Percentiles rank a stretch among this genome's conserved stretches.
These are phyloP conservation scores for Microdochium trichocladiopsis DNA, from an alignment of 2,329 filamentous ascomycete species.

Conservation along the genomic window DNA sequence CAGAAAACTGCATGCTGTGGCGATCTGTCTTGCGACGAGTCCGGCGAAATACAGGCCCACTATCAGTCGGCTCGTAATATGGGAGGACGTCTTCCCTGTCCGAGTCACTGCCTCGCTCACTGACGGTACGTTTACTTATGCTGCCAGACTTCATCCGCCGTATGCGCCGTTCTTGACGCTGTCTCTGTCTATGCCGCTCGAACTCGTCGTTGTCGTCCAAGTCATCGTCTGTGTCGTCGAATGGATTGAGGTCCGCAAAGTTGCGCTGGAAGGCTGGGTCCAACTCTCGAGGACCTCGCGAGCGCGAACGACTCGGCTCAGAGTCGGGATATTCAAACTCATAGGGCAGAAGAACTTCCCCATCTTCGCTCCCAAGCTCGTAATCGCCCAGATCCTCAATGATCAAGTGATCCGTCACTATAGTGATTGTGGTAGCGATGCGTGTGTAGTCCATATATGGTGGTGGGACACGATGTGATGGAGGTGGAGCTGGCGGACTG, in stretches of 20 bases:
- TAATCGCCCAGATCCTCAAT: slow-evolving; percentile 21
- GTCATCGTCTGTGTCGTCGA: slow-evolving; percentile 12
- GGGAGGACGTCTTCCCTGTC: slow-evolving; percentile 22
- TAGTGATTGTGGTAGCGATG: neutral
- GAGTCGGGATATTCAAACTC: slow-evolving; percentile 19
- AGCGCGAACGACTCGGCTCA: slow-evolving; percentile 16
- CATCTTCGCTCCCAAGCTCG: slow-evolving; percentile 16
- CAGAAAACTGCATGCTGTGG: slow-evolving; percentile 19
- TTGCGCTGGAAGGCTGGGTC: slow-evolving; percentile 17
- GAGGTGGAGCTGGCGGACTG: neutral
- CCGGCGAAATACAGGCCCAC: slow-evolving; percentile 13
- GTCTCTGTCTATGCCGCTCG: slow-evolving; percentile 8
- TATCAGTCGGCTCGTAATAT: slow-evolving; percentile 15
- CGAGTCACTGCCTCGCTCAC: slow-evolving; percentile 24
- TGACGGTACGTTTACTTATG: slow-evolving; percentile 26
- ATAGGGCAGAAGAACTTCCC: slow-evolving; percentile 16
- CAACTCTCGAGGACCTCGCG: slow-evolving; percentile 16
- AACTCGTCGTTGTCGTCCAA: slow-evolving; percentile 16
- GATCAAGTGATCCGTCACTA: slow-evolving; percentile 13
- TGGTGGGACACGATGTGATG: neutral
- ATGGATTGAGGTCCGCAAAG: slow-evolving; percentile 17
- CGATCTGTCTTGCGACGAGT: slow-evolving; percentile 22
- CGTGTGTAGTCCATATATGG: neutral
- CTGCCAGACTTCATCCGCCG: slow-evolving; percentile 23
- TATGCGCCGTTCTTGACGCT: slow-evolving; percentile 14